phyloP scores from a whole-genome alignment of 2,329 filamentous ascomycete species.

The Fusarium longipes region DNA sequence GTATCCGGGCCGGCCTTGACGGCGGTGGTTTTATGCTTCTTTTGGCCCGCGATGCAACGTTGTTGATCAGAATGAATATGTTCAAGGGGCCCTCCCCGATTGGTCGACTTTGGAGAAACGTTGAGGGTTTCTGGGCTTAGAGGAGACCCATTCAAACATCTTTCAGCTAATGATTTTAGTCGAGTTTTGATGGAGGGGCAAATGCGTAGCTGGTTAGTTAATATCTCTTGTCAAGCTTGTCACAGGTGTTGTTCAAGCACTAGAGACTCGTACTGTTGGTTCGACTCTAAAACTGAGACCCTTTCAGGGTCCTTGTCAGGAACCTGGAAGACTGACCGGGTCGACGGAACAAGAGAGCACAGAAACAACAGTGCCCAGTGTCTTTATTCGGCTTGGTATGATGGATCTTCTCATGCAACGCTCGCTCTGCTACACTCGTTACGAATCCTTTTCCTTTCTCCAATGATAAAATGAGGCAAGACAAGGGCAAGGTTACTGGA shows the following conservation, averaged over 20 bases:
- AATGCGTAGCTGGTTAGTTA: background rate
- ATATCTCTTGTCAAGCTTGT: no score
- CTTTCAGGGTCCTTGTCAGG: constrained; percentile 1
- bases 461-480: background rate
- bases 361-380: background rate
- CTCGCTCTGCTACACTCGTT: background rate
- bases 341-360: background rate
- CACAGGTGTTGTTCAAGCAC: no score
- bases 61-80: background rate
- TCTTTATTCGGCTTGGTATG: constrained; percentile 9
- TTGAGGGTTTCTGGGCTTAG: background rate
- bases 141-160: background rate
- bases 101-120: background rate
- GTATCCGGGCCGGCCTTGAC: background rate
- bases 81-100: background rate
- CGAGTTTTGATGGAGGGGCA: background rate
- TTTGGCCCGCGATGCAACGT: background rate
- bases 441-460: background rate
- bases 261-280: no score
- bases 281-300: background rate
- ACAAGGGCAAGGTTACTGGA: background rate
- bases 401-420: constrained; percentile 10
- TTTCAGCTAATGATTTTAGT: background rate
- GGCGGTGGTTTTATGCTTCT: constrained; percentile 1
- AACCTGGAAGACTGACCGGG: background rate